Evolutionary conservation across 768 basidiomycete genomes (phyloP).

Genomic region (Gelatoporia subvermispora): DNA sequence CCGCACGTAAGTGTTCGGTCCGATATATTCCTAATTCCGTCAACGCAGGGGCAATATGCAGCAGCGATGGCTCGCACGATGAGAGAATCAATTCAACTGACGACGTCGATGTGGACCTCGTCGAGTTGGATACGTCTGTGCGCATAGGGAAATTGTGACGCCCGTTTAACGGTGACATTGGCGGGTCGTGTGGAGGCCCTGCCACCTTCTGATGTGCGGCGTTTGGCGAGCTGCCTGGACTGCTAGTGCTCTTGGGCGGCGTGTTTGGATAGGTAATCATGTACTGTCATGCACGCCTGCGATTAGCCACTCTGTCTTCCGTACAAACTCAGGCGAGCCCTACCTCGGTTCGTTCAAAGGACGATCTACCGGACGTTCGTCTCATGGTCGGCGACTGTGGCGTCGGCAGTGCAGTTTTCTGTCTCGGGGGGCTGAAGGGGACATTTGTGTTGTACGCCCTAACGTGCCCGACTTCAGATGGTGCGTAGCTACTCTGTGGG

Average conservation of each 20-base stretch:
- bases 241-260: slow-evolving; percentile 20
- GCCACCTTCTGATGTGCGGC: slow-evolving; percentile 2
- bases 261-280: slow-evolving; percentile 23
- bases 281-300: slow-evolving; percentile 8
- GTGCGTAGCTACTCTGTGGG: slow-evolving; percentile 10
- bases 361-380: slow-evolving; percentile 13
- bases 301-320: no score
- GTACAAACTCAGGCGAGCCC: background rate
- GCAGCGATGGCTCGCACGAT: slow-evolving; percentile 60
- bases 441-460: background rate
- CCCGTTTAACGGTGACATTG: slow-evolving; percentile 14
- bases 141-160: slow-evolving; percentile 6
- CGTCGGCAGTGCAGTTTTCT: slow-evolving; percentile 3
- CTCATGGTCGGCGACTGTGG: slow-evolving; percentile 14
- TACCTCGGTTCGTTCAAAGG: slow-evolving; percentile 26
- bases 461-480: slow-evolving; percentile 11
- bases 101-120: slow-evolving; percentile 33
- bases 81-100: slow-evolving; percentile 49
- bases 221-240: slow-evolving; percentile 16
- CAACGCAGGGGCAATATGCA: slow-evolving; percentile 57
- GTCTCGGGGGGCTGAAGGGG: slow-evolving; percentile 11
- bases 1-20: slow-evolving; percentile 58
- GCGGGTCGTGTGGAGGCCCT: background rate
- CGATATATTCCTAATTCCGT: slow-evolving; percentile 52
- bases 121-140: slow-evolving; percentile 12